phyloP scores from a whole-genome alignment of 371 early-diverging fungal species.

The Fennellomyces sp. region DNA sequence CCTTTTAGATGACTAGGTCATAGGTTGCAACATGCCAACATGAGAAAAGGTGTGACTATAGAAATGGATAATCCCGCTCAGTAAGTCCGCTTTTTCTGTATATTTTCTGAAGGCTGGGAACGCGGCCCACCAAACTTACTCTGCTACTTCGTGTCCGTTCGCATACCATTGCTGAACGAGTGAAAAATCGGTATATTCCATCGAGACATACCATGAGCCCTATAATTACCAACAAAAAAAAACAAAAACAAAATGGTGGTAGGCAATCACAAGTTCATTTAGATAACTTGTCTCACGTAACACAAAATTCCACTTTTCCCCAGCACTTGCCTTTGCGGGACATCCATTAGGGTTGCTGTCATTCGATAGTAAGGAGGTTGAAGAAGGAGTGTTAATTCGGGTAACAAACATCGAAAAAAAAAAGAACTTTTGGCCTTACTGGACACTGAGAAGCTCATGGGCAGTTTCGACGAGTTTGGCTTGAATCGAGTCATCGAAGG shows the following conservation, averaged over 20 bases:
- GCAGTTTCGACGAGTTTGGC: constrained; percentile 40
- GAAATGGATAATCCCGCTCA: not conserved
- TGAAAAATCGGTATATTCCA: constrained; percentile 67
- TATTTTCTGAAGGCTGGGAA: not conserved
- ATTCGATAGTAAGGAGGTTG: constrained; percentile 1
- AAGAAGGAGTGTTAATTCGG: not conserved
- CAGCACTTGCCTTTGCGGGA: constrained; percentile 43
- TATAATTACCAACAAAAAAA: constrained; percentile 27
- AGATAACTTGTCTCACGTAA: constrained; percentile 10
- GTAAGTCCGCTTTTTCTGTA: not conserved
- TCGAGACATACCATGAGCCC: constrained; percentile 73
- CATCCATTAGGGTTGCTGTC: constrained; percentile 65
- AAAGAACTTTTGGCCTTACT: constrained; percentile 32
- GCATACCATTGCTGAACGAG: constrained; percentile 75
- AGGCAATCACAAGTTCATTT: not conserved
- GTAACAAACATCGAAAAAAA: constrained; percentile 2
- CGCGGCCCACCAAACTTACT: constrained; percentile 33
- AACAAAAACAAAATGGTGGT: not conserved
- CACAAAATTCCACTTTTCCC: constrained; percentile 6
- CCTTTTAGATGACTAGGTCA: too few relatives aligned
- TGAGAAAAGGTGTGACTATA: constrained; percentile 70
- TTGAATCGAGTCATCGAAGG: constrained; percentile 76
- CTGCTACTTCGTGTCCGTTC: constrained; percentile 71
- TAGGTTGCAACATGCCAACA: constrained; percentile 50
- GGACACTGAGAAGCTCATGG: constrained; percentile 40